These are phyloP conservation scores for Nigrospora oryzae DNA, from an alignment of 2,329 filamentous ascomycete genomes.

Conservation along the genomic window DNA sequence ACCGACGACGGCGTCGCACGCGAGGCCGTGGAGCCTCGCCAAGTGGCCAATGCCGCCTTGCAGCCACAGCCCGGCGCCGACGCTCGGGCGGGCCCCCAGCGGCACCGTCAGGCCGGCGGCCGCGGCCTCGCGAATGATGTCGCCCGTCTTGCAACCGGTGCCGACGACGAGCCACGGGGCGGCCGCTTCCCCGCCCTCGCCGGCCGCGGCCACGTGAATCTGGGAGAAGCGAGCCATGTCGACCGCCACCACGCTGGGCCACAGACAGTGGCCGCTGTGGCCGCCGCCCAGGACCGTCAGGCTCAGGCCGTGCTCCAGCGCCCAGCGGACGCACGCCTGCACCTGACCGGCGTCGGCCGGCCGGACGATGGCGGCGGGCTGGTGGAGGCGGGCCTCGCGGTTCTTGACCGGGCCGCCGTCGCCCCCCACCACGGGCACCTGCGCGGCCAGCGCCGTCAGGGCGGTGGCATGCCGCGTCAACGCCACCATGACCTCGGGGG, in stretches of 20 bases:
- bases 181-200: conserved; percentile 10
- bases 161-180: conserved; percentile 35
- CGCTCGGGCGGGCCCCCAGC: conserved; percentile 52
- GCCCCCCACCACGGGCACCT: not conserved
- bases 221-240: conserved; percentile 50
- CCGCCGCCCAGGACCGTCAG: conserved; percentile 48
- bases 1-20: conserved; percentile 53
- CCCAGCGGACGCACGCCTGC: conserved; percentile 49
- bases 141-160: conserved; percentile 46
- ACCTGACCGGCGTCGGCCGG: conserved; percentile 40
- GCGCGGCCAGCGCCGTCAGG: not conserved
- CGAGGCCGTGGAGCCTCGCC: conserved; percentile 43
- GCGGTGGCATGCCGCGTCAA: not conserved
- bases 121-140: conserved; percentile 41
- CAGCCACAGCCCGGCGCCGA: conserved; percentile 54
- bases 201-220: conserved; percentile 30
- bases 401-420: conserved; percentile 36
- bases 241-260: conserved; percentile 41
- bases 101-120: conserved; percentile 43
- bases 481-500: conserved; percentile 23
- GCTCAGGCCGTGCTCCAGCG: conserved; percentile 31
- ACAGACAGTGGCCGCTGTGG: conserved; percentile 51
- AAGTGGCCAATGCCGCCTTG: conserved; percentile 58
- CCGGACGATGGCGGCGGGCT: conserved; percentile 32
- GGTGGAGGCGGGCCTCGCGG: conserved; percentile 34